phyloP scores from a whole-genome alignment of 192 early-diverging fungal genomes.

The Phlyctochytrium bullatum region DNA sequence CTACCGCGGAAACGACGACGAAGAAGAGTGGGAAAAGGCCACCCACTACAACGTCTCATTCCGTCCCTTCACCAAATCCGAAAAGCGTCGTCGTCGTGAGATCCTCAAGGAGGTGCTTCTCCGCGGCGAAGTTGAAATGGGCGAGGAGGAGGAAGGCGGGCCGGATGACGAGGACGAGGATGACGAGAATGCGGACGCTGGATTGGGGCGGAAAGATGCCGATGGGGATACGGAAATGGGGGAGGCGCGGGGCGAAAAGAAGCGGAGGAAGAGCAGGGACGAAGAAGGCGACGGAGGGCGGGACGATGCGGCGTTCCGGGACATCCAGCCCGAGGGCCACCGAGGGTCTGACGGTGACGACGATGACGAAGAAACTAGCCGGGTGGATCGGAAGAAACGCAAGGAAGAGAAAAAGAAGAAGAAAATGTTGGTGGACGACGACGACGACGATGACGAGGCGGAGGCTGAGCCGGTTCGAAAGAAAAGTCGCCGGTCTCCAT shows the following conservation, averaged over 20 bases:
- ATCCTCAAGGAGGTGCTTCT: neutral
- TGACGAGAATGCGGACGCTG: neutral
- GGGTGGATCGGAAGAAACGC: conserved; percentile 5
- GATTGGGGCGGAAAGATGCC: neutral
- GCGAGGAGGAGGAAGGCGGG: neutral
- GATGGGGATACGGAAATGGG: neutral
- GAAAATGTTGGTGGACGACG: neutral
- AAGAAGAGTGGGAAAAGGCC: neutral
- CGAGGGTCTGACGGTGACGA: conserved; percentile 10
- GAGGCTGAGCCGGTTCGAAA: too few species aligned
- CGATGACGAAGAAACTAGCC: too few species aligned
- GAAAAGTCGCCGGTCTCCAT: too few species aligned
- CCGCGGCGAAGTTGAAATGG: neutral
- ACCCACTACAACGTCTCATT: neutral
- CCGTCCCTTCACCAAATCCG: conserved; percentile 1
- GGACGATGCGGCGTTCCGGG: neutral
- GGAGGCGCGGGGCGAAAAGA: neutral
- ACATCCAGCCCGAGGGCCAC: neutral
- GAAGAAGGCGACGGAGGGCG: neutral
- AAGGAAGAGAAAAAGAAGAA: neutral
- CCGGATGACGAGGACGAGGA: conserved; percentile 10
- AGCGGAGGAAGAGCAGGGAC: conserved; percentile 6
- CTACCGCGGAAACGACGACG: conserved; percentile 10
- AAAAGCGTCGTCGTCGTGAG: neutral
- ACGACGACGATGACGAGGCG: neutral